Evolutionary conservation across 176 grass and related monocot species (phyloP).

Genomic region (Carex myosuroides): DNA sequence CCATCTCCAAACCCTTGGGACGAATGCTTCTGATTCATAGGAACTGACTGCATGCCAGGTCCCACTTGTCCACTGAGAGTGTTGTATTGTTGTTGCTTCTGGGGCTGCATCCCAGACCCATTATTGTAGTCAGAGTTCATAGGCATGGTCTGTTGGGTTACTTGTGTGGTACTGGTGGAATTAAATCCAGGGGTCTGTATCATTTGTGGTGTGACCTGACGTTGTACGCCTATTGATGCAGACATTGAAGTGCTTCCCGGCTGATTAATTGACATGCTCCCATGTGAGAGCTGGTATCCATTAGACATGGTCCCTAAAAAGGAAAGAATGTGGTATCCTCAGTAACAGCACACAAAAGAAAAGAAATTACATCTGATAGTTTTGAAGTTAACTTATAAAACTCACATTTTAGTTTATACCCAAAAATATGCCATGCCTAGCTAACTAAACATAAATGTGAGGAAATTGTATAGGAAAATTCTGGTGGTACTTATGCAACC

Average conservation of each 20-base stretch:
- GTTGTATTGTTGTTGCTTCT: conserved; percentile 68
- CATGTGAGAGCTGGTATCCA: conserved; percentile 52
- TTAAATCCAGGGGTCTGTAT: conserved; percentile 91
- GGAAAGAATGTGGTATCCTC: conserved; percentile 9
- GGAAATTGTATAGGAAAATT: not conserved
- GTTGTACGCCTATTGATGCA: conserved; percentile 49
- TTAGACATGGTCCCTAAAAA: conserved; percentile 57
- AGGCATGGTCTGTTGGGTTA: conserved; percentile 42
- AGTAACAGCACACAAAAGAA: conserved; percentile 10
- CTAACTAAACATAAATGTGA: conserved; percentile 4
- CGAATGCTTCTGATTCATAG: conserved; percentile 62
- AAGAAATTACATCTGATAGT: not conserved
- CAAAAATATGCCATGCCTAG: conserved; percentile 17
- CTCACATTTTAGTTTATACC: conserved; percentile 20
- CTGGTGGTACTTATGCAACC: not conserved
- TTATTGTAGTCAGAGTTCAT: conserved; percentile 69
- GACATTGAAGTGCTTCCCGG: conserved; percentile 48
- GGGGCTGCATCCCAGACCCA: conserved; percentile 70
- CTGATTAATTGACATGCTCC: conserved; percentile 50
- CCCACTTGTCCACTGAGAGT: conserved; percentile 53
- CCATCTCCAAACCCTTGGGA: conserved; percentile 64
- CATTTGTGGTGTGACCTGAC: conserved; percentile 67
- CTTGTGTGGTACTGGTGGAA: conserved; percentile 10
- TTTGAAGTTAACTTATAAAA: not conserved
- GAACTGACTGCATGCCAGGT: conserved; percentile 60